Base-by-base conservation (phyloP, 352 stramenopile genomes). In the Phytophthora meadii region DNA sequence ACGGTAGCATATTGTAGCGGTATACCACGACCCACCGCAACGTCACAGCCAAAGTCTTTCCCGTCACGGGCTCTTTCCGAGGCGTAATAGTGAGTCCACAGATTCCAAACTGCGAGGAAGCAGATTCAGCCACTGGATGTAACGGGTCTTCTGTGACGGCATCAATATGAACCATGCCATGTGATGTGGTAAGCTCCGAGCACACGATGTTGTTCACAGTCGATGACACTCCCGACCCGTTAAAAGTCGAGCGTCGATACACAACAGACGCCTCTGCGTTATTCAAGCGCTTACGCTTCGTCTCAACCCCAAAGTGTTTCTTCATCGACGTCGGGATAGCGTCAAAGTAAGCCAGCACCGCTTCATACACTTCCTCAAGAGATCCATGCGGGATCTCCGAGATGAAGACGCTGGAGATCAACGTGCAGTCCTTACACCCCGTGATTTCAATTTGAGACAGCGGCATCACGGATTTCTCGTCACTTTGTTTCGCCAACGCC, bases 361-460 rank as follows among this genome's bases (percentile, higher is more conserved):
- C 71, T 1, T 45, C 54, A 39, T 74, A 68, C 6, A 76, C 66
- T 5, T 61, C 48, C 34, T 70, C 59, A 25, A 79, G 45, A 15
- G 71, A 74, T 14, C 65, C 44, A 42, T 74, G 58, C 2, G 73
- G 69, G 50, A 81, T 77, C 51, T 81, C 70, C 5, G 69, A 61
- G 1, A 81, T 54, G 52, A 77, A 81, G 6, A 73, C 62, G 25
- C 66, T 81, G 5, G 73, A 69, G 9, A 81, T 57, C 32, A 78
- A 46, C 4, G 73, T 74, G 51, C 56, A 55, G 51, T 76, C 65
- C 17, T 57, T 62, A 37, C 65, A 65, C 10, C 61, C 69, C 2
- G 61, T 76, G 30, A 81, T 61, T 7, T 75, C 63, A 39, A 75
- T 68, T 40, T 74, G 68, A 39, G 57, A 75, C 34, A 76, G 61